phyloP scores from a whole-genome alignment of 805 yeast species.

The Pichia scutulata region DNA sequence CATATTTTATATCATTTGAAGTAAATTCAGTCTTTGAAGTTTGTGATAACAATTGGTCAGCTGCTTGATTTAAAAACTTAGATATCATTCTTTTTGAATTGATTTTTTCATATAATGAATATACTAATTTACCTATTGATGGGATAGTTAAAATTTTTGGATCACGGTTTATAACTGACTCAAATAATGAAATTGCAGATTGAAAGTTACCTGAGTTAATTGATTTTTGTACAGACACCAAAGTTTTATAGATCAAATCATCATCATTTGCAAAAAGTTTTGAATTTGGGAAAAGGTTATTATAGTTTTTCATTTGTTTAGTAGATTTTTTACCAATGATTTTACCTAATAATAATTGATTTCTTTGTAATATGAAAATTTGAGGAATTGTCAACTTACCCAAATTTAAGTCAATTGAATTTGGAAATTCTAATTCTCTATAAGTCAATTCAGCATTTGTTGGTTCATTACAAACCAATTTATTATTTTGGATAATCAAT shows the following conservation, averaged over 20 bases:
- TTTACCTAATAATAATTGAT: conserved; percentile 37
- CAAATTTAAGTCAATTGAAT: conserved; percentile 19
- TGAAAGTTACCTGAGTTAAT: conserved; percentile 25
- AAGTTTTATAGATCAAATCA: conserved; percentile 11
- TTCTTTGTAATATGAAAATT: conserved; percentile 33
- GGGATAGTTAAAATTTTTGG: conserved; percentile 27
- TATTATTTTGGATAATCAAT: conserved; percentile 33
- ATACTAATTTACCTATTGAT: conserved; percentile 42
- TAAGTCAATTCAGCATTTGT: conserved; percentile 21
- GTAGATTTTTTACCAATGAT: conserved; percentile 29
- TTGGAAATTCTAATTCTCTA: conserved; percentile 26
- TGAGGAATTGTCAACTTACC: conserved; percentile 35
- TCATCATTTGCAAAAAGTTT: conserved; percentile 17
- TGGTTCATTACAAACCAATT: conserved; percentile 24
- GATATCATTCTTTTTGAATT: conserved; percentile 31
- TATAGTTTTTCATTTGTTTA: conserved; percentile 14
- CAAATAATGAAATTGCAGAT: conserved; percentile 31
- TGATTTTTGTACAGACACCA: conserved; percentile 31
- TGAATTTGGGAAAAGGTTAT: conserved; percentile 20
- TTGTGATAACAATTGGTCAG: conserved; percentile 18
- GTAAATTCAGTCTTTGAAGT: conserved; percentile 1
- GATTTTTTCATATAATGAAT: conserved; percentile 41
- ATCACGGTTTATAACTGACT: conserved; percentile 17
- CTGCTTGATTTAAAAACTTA: conserved; percentile 24
- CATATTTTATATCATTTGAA: conserved; percentile 20